phyloP scores from a whole-genome alignment of 139 green algal species.

The Chlamydomonas sphaeroides region DNA sequence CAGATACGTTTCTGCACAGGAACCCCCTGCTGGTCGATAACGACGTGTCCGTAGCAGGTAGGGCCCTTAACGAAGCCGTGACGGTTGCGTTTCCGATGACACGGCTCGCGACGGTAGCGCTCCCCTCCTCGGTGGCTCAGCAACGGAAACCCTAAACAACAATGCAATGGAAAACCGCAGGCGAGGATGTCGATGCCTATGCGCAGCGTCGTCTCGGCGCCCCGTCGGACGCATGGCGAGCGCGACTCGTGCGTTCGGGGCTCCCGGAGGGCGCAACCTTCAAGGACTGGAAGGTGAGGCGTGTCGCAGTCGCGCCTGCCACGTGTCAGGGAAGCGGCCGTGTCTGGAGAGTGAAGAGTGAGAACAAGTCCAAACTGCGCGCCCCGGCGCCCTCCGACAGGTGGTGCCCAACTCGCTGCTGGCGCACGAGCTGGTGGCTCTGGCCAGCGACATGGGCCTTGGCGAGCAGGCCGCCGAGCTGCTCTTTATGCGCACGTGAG shows the following conservation, averaged over 20 bases:
- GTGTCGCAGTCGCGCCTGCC: too few relatives aligned
- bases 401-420: constrained; percentile 16
- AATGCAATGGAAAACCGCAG: too few relatives aligned
- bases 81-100: too few relatives aligned
- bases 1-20: background rate
- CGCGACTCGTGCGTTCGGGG: background rate
- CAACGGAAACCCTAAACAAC: too few relatives aligned
- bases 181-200: constrained; percentile 9
- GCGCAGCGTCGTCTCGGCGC: background rate
- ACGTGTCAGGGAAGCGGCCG: too few relatives aligned
- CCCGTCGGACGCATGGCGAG: background rate
- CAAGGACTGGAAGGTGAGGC: background rate
- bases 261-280: constrained; percentile 26
- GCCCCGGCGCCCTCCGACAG: too few relatives aligned
- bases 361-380: too few relatives aligned
- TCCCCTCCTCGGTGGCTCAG: too few relatives aligned
- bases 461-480: background rate
- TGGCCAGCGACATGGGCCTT: background rate
- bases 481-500: constrained; percentile 27
- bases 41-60: constrained; percentile 7
- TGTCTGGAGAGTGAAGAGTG: too few relatives aligned
- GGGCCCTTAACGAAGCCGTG: background rate
- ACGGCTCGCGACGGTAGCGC: too few relatives aligned
- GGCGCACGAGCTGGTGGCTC: constrained; percentile 2
- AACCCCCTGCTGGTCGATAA: constrained; percentile 13